Conservation (phyloP, 1,284 basidiomycete genomes). For the Pseudozyma sp. region DNA sequence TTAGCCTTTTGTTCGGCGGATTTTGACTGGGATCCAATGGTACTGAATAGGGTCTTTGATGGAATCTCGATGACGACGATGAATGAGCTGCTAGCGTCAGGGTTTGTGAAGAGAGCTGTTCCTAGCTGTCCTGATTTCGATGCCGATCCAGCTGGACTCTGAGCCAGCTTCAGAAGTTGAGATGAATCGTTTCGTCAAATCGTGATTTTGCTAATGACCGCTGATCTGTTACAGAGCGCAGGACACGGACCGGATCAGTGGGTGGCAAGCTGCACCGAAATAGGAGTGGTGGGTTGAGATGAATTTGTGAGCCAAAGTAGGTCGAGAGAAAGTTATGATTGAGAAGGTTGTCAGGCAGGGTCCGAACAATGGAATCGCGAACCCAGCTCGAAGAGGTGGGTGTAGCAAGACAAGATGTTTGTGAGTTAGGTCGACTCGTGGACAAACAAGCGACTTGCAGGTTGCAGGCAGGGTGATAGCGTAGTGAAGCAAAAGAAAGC, state of each 20-base stretch:
- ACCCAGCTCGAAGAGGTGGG: neutral
- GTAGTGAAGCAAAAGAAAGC: too few relatives aligned
- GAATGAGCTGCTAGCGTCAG: neutral
- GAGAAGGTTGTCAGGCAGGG: conserved; percentile 3
- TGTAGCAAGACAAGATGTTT: too few relatives aligned
- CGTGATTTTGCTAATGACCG: neutral
- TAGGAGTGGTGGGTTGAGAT: neutral
- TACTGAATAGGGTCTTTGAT: neutral
- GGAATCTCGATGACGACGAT: conserved; percentile 6
- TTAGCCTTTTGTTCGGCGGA: neutral
- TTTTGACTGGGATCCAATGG: neutral
- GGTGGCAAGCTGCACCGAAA: neutral
- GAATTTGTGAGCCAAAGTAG: neutral
- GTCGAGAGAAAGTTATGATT: conserved; percentile 1
- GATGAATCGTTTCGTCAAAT: neutral
- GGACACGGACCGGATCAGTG: neutral
- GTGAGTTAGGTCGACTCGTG: conserved; percentile 3
- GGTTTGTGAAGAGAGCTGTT: too few relatives aligned
- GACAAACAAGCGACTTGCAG: conserved; percentile 7
- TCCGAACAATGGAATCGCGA: conserved; percentile 4
- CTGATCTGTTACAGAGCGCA: neutral
- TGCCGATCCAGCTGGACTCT: too few relatives aligned
- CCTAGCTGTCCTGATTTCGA: too few relatives aligned
- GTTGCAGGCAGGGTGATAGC: neutral
- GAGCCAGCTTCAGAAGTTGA: conserved; percentile 3